A percentile compares a stretch with the other conserved stretches of the same genome.
These are phyloP conservation scores for Harringtonia aguacate DNA, from an alignment of 2,329 filamentous ascomycete genomes.

Conservation along the genomic window DNA sequence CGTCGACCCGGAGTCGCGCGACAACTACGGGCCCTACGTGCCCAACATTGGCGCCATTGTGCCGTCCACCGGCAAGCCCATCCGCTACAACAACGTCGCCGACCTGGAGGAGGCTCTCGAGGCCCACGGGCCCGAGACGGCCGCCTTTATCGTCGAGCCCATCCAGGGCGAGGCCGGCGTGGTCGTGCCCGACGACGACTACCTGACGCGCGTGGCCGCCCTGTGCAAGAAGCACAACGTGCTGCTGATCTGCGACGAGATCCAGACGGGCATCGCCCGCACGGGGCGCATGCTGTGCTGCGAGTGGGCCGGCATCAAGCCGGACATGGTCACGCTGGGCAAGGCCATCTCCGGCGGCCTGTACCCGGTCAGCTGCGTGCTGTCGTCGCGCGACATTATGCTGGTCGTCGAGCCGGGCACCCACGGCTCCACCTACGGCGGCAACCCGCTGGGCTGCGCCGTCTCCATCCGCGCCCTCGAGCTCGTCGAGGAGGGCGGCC, in stretches of 20 bases:
- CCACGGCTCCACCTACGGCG: conserved; percentile 96
- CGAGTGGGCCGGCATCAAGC: conserved; percentile 91
- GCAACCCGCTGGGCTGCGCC: conserved; percentile 90
- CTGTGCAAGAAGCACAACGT: conserved; percentile 95
- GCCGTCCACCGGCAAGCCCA: conserved; percentile 65
- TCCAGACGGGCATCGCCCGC: conserved; percentile 93
- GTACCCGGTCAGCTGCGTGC: conserved; percentile 95
- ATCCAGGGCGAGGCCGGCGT: conserved; percentile 98
- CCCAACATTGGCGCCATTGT: conserved; percentile 72
- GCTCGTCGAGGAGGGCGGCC: conserved; percentile 81
- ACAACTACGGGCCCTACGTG: conserved; percentile 94
- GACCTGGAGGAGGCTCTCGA: conserved; percentile 74
- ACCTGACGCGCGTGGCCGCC: conserved; percentile 67
- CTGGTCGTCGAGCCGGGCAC: conserved; percentile 92
- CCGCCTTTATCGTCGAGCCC: conserved; percentile 87
- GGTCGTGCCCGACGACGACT: conserved; percentile 84
- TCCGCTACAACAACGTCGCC: conserved; percentile 76
- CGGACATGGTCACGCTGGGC: conserved; percentile 86
- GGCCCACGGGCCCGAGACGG: conserved; percentile 71
- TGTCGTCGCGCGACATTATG: conserved; percentile 86
- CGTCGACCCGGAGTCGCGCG: conserved; percentile 86
- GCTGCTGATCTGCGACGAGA: conserved; percentile 94
- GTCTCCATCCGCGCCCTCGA: conserved; percentile 93
- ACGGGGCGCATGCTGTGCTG: conserved; percentile 91
- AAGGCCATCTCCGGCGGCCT: conserved; percentile 98